These are phyloP conservation scores for Sanghuangporus baumii DNA, from an alignment of 1,284 basidiomycete genomes.

Conservation along the genomic window DNA sequence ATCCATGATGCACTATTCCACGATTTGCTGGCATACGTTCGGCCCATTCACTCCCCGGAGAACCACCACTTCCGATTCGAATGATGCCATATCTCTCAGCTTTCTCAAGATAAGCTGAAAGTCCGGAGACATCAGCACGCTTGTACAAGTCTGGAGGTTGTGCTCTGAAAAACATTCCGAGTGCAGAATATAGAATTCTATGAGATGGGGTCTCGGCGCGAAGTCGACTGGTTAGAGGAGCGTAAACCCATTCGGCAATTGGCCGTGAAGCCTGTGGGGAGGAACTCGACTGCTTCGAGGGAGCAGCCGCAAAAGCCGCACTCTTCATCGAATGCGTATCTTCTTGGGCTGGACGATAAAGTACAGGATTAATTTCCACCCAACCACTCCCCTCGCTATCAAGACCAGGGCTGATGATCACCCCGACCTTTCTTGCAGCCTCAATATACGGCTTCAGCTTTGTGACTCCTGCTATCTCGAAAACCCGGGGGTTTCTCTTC, in stretches of 20 bases:
- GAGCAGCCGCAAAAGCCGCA: not conserved
- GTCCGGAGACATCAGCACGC: not conserved
- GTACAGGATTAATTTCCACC: not conserved
- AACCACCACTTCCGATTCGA: not conserved
- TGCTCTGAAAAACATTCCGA: not conserved
- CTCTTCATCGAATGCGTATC: not conserved
- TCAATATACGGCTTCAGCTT: constrained; percentile 41
- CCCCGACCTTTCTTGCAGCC: constrained; percentile 38
- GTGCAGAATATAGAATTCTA: not conserved
- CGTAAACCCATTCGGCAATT: not conserved
- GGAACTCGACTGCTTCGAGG: not conserved
- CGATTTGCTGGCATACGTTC: not conserved
- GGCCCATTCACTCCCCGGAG: constrained; percentile 3
- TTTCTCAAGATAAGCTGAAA: constrained; percentile 6
- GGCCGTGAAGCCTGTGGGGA: not conserved
- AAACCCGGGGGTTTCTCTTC: constrained; percentile 31
- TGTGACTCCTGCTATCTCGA: constrained; percentile 36
- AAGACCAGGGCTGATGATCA: constrained; percentile 34
- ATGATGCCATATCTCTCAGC: constrained; percentile 4
- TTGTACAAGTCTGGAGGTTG: constrained; percentile 1
- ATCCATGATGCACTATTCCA: not conserved
- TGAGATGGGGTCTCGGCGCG: not conserved
- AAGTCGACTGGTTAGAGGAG: not conserved
- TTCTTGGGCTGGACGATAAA: not conserved
- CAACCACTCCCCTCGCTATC: constrained; percentile 25